Base-by-base conservation (phyloP, 2,329 filamentous ascomycete species). In the Alternaria sp. region DNA sequence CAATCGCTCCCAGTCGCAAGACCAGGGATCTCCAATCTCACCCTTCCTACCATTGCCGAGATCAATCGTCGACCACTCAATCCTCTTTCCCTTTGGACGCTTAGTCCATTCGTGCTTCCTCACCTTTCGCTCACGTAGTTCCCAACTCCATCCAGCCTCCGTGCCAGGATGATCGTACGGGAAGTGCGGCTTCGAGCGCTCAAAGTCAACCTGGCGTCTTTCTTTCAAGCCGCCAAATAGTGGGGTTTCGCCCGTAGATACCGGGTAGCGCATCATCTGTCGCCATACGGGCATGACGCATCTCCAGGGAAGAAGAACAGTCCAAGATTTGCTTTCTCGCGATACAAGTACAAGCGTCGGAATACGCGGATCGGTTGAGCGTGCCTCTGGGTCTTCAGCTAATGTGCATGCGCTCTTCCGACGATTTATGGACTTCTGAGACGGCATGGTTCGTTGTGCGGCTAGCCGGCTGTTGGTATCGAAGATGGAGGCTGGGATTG, bases 261-360 rank as follows among this genome's bases (percentile, higher is more conserved):
- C 83, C 0, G 92, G 92, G 61, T 89, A 93, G 73, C 93, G 93
- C 80, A 96, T 90, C 14, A 98, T 80, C 47, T 88, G 89, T 69
- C 94, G 90, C 95, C 95, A 99, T 32, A 97, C 83, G 0, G 92
- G 88, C 36, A 88, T 83, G 36, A 98, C 90, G 69, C 92, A 97
- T 74, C 92, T 93, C 93, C 94, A 97, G 0, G 95, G 95, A 3
- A 95, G 85, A 24, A 98, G 83, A 1, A 98, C 76, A 0, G 89
- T 95, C 93, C 93, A 98, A 0, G 85, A 89, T 1, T 68, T 75
- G 55, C 83, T 81, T 38, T 80, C 79, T 4, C 87, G 85, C 11
- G 86, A 87, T 34, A 89, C 84, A 5, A 92, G 83, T 6, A 96
- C 79, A 1, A 94, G 82, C 39, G 94, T 79, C 1, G 95, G 95